These are phyloP conservation scores for Teratosphaeria nubilosa DNA, from an alignment of 2,329 filamentous ascomycete genomes.

Conservation along the genomic window DNA sequence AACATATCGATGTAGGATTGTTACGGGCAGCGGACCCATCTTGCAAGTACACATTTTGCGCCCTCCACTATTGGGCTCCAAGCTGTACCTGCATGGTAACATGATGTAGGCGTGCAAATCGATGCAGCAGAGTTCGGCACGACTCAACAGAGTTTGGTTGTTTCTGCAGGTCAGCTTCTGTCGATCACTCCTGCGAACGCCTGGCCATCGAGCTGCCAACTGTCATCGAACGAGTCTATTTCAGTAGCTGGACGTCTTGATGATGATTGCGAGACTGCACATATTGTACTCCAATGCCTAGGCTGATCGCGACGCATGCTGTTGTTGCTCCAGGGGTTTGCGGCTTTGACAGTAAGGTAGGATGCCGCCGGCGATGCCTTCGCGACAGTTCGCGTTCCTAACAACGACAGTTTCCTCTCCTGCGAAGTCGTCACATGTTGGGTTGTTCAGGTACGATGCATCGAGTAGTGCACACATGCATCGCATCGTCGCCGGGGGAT, in stretches of 20 bases:
- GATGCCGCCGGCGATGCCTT: too few relatives aligned
- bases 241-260: background rate
- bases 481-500: background rate
- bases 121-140: background rate
- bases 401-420: background rate
- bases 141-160: background rate
- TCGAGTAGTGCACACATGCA: background rate
- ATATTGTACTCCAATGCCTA: background rate
- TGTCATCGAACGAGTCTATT: background rate
- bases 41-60: background rate
- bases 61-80: background rate
- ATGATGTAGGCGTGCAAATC: background rate
- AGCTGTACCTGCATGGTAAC: background rate
- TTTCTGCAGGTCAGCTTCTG: background rate
- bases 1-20: background rate
- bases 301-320: too few relatives aligned
- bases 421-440: background rate
- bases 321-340: background rate
- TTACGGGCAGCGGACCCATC: background rate
- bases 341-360: background rate
- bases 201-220: background rate
- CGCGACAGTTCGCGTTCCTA: too few relatives aligned
- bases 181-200: background rate
- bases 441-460: background rate
- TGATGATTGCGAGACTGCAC: background rate